Evolutionary conservation across 1,139 yeast species (phyloP).

Genomic region (Pneumocystis carinii): DNA sequence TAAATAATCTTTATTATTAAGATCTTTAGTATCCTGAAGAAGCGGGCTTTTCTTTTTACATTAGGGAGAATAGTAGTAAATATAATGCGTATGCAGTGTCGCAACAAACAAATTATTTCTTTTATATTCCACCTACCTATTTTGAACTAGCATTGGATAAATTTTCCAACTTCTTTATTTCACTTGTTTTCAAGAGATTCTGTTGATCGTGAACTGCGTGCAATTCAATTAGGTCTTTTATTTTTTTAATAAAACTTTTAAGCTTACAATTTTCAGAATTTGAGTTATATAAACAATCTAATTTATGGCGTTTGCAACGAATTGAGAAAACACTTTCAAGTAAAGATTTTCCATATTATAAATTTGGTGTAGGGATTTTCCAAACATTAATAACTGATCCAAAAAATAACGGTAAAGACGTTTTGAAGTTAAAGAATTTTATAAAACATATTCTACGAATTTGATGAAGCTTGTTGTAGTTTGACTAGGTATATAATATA

Average conservation of each 20-base stretch:
- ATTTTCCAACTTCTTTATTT: constrained; percentile 79
- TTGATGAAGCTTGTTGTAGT: constrained; percentile 75
- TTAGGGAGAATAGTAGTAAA: no score
- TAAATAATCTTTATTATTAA: background rate
- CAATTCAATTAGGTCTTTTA: constrained; percentile 55
- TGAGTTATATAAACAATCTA: no score
- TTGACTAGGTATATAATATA: background rate
- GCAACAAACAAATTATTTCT: constrained; percentile 80
- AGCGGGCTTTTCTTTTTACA: constrained; percentile 71
- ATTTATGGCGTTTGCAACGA: no score
- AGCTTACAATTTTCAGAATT: no score
- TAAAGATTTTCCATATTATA: no score
- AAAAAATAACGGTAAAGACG: constrained; percentile 36
- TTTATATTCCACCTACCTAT: constrained; percentile 63
- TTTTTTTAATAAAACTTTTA: no score
- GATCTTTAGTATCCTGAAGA: constrained; percentile 60
- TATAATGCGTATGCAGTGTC: constrained; percentile 78
- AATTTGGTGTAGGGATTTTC: no score
- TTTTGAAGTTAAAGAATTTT: constrained; percentile 53
- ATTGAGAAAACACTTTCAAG: no score
- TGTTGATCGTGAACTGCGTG: constrained; percentile 82
- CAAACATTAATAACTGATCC: constrained; percentile 47
- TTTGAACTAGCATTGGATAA: constrained; percentile 81
- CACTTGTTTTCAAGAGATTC: constrained; percentile 71
- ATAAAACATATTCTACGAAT: constrained; percentile 49